Evolutionary conservation across 1,284 basidiomycete species (phyloP), one percentile per base, ranked within the genome.

Genomic region (Gymnopus androsaceus): DNA sequence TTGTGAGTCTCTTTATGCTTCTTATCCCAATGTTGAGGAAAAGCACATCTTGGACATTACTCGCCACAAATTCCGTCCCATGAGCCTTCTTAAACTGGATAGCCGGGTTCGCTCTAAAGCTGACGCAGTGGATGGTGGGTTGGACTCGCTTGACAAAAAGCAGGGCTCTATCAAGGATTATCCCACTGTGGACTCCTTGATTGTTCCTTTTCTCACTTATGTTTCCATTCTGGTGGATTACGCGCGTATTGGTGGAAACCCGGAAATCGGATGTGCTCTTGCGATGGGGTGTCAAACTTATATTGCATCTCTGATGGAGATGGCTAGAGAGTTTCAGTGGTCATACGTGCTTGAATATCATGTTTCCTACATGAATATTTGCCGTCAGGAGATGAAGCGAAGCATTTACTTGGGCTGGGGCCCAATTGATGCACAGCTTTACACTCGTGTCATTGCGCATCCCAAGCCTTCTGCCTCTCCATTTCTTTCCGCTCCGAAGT

Each of bases 191-290:
- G 41, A 46, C 8, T 61, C 62, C 9, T 25, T 67, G 15, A 3
- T 60, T 12, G 28, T 58, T 14, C 65, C 64, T 6, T 60, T 66
- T 3, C 31, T 53, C 30, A 51, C 42, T 27, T 66, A 64, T 33
- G 66, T 66, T 38, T 33, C 48, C 7, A 59, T 65, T 27, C 57
- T 67, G 4, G 49, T 50, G 1, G 30, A 38, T 4, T 59, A 62
- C 52, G 60, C 57, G 19, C 19, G 1, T 54, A 54, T 52, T 31
- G 47, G 12, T 7, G 31, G 49, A 3, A 41, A 52, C n/a, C 5
- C 42, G 2, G 38, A 51, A 2, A 14, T 40, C 2, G 49, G 30
- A 7, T 34, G 27, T 25, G 47, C 21, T 38, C 12, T 56, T 2
- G 23, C 55, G 14, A 41, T 8, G 1, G 46, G 34, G 8, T 30